These are phyloP conservation scores for Alternaria atra DNA, from an alignment of 2,329 filamentous ascomycete genomes.

Conservation along the genomic window DNA sequence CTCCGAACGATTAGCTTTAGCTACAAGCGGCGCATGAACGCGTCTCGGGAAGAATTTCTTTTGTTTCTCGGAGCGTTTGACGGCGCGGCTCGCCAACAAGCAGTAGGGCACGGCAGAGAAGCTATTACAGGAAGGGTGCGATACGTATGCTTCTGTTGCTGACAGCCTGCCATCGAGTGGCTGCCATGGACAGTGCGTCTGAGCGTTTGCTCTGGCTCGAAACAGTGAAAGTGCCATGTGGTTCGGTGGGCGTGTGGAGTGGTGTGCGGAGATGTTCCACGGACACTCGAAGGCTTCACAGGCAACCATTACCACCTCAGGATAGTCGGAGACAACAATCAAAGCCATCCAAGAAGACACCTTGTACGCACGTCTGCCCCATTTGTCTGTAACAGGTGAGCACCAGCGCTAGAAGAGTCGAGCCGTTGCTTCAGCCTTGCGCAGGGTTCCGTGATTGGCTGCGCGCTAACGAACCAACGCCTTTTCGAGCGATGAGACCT, in stretches of 20 bases:
- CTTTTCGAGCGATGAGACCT: constrained; percentile 13
- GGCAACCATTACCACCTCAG: neutral
- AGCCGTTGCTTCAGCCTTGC: constrained; percentile 30
- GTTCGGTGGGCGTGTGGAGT: constrained; percentile 4
- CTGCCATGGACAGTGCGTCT: constrained; percentile 1
- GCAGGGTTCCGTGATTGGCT: constrained; percentile 29
- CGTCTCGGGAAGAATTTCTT: constrained; percentile 16
- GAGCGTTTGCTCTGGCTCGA: constrained; percentile 15
- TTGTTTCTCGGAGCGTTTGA: constrained; percentile 22
- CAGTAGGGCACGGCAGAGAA: neutral
- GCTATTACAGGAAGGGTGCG: constrained; percentile 17
- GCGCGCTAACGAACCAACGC: constrained; percentile 22
- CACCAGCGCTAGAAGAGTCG: constrained; percentile 18
- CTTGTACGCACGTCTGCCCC: constrained; percentile 3
- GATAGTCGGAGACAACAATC: neutral
- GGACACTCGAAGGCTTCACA: constrained; percentile 3
- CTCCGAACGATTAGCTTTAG: neutral
- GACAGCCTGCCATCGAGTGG: constrained; percentile 4
- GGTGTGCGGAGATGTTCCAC: constrained; percentile 5
- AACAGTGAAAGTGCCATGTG: constrained; percentile 20
- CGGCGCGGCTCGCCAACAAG: constrained; percentile 9
- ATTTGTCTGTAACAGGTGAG: constrained; percentile 14
- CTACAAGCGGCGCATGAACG: constrained; percentile 10
- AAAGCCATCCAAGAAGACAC: neutral
- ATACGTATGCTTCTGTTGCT: constrained; percentile 9